These are phyloP conservation scores for Kregervanrija delftensis DNA, from an alignment of 805 yeast species.

Conservation along the genomic window DNA sequence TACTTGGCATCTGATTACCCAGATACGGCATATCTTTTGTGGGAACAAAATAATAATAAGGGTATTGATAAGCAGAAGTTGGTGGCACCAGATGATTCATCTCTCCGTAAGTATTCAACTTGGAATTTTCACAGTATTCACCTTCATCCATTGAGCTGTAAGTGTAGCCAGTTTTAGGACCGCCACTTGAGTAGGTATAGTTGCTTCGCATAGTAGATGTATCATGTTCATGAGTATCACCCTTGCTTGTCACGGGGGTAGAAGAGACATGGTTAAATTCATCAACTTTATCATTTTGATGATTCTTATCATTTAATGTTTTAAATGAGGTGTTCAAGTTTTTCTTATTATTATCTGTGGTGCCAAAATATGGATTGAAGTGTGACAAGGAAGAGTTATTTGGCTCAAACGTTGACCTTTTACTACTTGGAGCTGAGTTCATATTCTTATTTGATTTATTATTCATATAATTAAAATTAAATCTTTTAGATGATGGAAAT, in stretches of 20 bases:
- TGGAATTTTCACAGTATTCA: slow-evolving; percentile 9
- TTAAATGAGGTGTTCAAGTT: too few relatives aligned
- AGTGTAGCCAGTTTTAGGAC: slow-evolving; percentile 24
- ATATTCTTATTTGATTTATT: neutral
- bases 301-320: slow-evolving; percentile 3
- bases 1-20: slow-evolving; percentile 3
- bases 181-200: slow-evolving; percentile 21
- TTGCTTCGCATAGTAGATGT: slow-evolving; percentile 19
- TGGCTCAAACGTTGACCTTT: too few relatives aligned
- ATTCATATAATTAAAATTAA: slow-evolving; percentile 3
- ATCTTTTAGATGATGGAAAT: slow-evolving; percentile 1
- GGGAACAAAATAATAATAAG: slow-evolving; percentile 25
- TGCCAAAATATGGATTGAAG: too few relatives aligned
- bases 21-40: slow-evolving; percentile 19
- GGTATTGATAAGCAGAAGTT: slow-evolving; percentile 15
- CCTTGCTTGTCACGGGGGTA: slow-evolving; percentile 2
- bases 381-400: too few relatives aligned
- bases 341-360: too few relatives aligned
- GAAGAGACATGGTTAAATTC: slow-evolving; percentile 1
- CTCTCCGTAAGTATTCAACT: neutral
- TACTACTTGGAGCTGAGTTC: too few relatives aligned
- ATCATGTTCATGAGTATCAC: slow-evolving; percentile 13
- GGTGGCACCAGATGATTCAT: neutral
- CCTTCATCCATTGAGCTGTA: slow-evolving; percentile 23
- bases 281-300: slow-evolving; percentile 9